phyloP scores from a whole-genome alignment of 345 rosid genomes.

The Hibiscus mutabilis region DNA sequence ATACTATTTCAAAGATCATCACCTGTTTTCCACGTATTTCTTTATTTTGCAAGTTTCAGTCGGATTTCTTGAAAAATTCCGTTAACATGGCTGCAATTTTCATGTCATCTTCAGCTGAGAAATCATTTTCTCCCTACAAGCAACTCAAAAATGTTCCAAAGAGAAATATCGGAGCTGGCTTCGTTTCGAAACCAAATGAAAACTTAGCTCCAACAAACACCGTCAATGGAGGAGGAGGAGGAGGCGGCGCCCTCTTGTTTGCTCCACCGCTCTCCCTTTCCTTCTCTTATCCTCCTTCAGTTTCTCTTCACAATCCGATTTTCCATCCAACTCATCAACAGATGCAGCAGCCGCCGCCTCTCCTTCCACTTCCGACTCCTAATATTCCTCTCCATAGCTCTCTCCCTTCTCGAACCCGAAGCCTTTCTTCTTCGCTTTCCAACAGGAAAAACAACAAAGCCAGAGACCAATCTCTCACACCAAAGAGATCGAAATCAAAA shows the following conservation, averaged over 20 bases:
- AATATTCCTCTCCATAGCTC: slow-evolving; percentile 25
- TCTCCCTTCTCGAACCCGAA: slow-evolving; percentile 28
- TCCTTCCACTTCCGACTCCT: slow-evolving; percentile 53
- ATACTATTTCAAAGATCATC: slow-evolving; percentile 36
- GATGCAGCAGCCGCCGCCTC: slow-evolving; percentile 43
- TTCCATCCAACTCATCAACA: slow-evolving; percentile 7
- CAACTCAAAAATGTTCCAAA: slow-evolving; percentile 32
- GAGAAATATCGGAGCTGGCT: slow-evolving; percentile 24
- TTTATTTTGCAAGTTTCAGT: neutral
- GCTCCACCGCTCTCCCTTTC: slow-evolving; percentile 29
- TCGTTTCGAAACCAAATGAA: slow-evolving; percentile 30
- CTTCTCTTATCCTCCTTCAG: slow-evolving; percentile 23
- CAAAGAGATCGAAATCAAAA: slow-evolving; percentile 33
- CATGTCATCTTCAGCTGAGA: slow-evolving; percentile 27
- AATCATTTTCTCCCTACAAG: slow-evolving; percentile 31
- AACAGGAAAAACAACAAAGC: slow-evolving; percentile 18
- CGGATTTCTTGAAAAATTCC: too few relatives aligned
- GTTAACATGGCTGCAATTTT: slow-evolving; percentile 39
- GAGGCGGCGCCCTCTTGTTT: slow-evolving; percentile 22
- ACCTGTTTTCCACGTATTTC: slow-evolving; percentile 3
- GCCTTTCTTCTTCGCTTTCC: slow-evolving; percentile 18
- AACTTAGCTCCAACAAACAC: slow-evolving; percentile 27
- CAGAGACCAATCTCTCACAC: slow-evolving; percentile 31
- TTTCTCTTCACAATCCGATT: slow-evolving; percentile 1
- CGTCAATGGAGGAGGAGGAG: slow-evolving; percentile 27